These are phyloP conservation scores for Tricharina praecox DNA, from an alignment of 495 filamentous ascomycete genomes.

Conservation along the genomic window DNA sequence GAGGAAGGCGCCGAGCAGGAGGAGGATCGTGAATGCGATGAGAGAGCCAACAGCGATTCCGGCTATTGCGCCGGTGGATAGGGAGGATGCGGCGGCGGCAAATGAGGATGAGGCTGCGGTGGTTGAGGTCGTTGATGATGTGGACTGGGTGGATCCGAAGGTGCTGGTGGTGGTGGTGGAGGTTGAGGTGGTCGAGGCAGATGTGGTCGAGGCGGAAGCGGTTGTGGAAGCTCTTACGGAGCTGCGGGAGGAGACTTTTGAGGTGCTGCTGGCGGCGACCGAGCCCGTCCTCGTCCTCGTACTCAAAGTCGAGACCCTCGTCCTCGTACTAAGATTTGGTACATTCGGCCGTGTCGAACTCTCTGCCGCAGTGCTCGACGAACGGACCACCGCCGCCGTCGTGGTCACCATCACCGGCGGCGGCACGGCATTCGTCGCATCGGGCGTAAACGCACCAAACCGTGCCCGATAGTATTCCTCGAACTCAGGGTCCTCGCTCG, in stretches of 20 bases:
- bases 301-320: no score
- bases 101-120: background rate
- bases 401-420: slow-evolving; percentile 19
- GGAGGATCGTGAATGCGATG: background rate
- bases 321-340: no score
- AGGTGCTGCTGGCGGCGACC: no score
- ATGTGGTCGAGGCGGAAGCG: background rate
- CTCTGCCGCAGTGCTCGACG: no score
- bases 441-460: slow-evolving; percentile 14
- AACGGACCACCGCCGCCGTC: no score
- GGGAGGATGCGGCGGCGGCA: background rate
- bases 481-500: slow-evolving; percentile 9
- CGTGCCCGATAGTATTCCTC: slow-evolving; percentile 20
- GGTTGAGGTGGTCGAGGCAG: background rate
- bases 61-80: background rate
- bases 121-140: no score
- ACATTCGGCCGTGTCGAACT: no score
- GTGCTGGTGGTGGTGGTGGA: no score
- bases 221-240: background rate
- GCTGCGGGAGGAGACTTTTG: no score
- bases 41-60: background rate
- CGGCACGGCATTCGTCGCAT: slow-evolving; percentile 16
- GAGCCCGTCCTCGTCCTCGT: no score
- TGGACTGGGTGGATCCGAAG: no score
- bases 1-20: background rate